phyloP scores from a whole-genome alignment of 106 monocot species.

The Hemerocallis citrina region DNA sequence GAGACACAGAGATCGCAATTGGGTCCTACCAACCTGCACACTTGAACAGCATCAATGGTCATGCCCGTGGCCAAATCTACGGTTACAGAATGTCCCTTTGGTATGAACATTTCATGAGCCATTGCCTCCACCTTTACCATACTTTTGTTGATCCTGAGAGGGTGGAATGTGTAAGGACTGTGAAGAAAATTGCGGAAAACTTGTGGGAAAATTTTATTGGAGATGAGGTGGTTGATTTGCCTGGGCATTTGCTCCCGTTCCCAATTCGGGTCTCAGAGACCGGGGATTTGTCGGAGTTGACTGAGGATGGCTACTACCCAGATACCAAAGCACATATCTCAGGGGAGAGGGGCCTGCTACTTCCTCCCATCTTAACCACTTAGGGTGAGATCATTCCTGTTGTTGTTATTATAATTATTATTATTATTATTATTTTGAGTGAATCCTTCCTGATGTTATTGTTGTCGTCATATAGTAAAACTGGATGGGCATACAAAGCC shows the following conservation, averaged over 20 bases:
- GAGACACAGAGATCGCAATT: conserved; percentile 60
- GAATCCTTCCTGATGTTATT: background rate
- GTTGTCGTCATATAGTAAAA: background rate
- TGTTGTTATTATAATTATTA: background rate
- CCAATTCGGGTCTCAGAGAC: conserved; percentile 37
- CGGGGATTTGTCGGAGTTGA: conserved; percentile 36
- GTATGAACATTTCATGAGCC: conserved; percentile 59
- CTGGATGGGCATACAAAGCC: no score
- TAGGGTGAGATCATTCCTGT: conserved; percentile 13
- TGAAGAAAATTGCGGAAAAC: conserved; percentile 20
- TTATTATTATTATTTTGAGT: background rate
- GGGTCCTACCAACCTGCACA: conserved; percentile 58
- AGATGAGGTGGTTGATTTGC: conserved; percentile 39
- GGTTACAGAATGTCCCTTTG: conserved; percentile 60
- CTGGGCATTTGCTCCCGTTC: conserved; percentile 53
- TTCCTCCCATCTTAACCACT: conserved; percentile 41
- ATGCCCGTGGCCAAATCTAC: conserved; percentile 31
- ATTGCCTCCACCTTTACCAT: background rate
- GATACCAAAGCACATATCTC: conserved; percentile 44
- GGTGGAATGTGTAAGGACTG: conserved; percentile 40
- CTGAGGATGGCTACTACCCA: conserved; percentile 35
- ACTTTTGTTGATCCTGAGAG: conserved; percentile 46
- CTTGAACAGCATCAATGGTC: conserved; percentile 13
- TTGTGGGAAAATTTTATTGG: conserved; percentile 40
- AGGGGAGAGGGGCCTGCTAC: conserved; percentile 26